Conservation (phyloP, 2,329 filamentous ascomycete species). For the Sclerotinia glacialis region DNA sequence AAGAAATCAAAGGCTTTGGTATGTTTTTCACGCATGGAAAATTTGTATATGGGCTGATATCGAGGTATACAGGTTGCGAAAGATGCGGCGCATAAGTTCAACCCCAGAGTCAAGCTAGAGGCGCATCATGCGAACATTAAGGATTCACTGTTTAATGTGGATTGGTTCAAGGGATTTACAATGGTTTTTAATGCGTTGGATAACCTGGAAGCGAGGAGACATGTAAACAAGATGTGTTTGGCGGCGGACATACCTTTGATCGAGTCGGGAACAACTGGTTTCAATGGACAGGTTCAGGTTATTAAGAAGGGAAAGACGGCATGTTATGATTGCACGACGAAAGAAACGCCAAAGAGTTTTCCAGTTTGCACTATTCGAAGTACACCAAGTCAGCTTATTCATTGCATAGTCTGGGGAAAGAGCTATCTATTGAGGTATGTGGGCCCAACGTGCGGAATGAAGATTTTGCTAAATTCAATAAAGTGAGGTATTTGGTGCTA, state of each 20-base stretch:
- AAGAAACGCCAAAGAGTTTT: slow-evolving; percentile 87
- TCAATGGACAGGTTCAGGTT: slow-evolving; percentile 95
- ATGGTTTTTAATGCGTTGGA: slow-evolving; percentile 97
- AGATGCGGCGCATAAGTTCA: slow-evolving; percentile 86
- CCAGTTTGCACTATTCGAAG: slow-evolving; percentile 97
- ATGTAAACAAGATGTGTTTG: slow-evolving; percentile 97
- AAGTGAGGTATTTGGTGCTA: slow-evolving; percentile 83
- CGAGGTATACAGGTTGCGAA: slow-evolving; percentile 69
- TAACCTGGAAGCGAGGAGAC: slow-evolving; percentile 87
- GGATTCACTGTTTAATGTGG: slow-evolving; percentile 77
- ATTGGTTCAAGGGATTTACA: slow-evolving; percentile 80
- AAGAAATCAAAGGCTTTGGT: slow-evolving; percentile 95
- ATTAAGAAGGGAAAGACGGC: slow-evolving; percentile 90
- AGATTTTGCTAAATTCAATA: slow-evolving; percentile 35
- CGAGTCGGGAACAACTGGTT: slow-evolving; percentile 95
- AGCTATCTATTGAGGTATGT: slow-evolving; percentile 80
- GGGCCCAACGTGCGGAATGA: neutral
- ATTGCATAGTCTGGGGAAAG: slow-evolving; percentile 98
- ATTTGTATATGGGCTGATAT: slow-evolving; percentile 21
- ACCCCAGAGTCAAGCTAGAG: slow-evolving; percentile 79
- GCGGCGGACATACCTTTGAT: slow-evolving; percentile 86
- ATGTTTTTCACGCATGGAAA: slow-evolving; percentile 39
- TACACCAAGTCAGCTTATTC: slow-evolving; percentile 92
- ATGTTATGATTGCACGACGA: slow-evolving; percentile 92
- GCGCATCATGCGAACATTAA: slow-evolving; percentile 96